Evolutionary conservation across 768 basidiomycete genomes (phyloP).

Genomic region (Mycena epipterygia): DNA sequence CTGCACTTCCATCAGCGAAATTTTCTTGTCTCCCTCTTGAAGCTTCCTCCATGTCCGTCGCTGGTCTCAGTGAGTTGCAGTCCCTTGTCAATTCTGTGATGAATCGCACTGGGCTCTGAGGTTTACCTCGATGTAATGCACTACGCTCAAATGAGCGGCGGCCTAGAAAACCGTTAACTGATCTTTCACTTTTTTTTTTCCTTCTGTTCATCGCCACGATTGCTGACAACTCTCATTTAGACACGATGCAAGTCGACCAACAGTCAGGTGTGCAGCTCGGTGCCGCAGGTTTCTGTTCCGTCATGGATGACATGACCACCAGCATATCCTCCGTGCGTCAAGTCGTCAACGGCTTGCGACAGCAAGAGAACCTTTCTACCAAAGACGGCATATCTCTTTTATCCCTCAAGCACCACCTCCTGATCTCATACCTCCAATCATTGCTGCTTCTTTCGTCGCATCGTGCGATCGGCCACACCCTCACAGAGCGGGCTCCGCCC

Average conservation of each 20-base stretch:
- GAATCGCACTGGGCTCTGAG: slow-evolving; percentile 77
- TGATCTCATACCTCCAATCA: slow-evolving; percentile 63
- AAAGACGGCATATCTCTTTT: slow-evolving; percentile 92
- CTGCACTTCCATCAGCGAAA: neutral
- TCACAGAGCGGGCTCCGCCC: slow-evolving; percentile 65
- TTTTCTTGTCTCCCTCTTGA: slow-evolving; percentile 1
- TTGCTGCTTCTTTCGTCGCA: slow-evolving; percentile 72
- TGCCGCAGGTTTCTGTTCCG: slow-evolving; percentile 42
- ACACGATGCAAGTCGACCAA: slow-evolving; percentile 35
- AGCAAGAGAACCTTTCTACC: slow-evolving; percentile 69
- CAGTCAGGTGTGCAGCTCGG: slow-evolving; percentile 28
- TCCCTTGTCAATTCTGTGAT: slow-evolving; percentile 43
- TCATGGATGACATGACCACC: slow-evolving; percentile 69
- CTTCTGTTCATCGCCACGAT: neutral
- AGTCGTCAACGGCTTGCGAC: slow-evolving; percentile 64
- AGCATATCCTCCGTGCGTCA: slow-evolving; percentile 75
- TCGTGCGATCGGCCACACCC: slow-evolving; percentile 75
- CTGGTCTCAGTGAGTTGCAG: slow-evolving; percentile 12
- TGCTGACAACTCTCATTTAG: slow-evolving; percentile 19
- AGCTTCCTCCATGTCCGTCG: slow-evolving; percentile 15
- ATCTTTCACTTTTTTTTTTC: slow-evolving; percentile 37
- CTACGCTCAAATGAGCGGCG: slow-evolving; percentile 62
- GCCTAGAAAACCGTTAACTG: slow-evolving; percentile 70
- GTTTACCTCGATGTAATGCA: slow-evolving; percentile 56
- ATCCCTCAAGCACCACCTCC: slow-evolving; percentile 86